Evolutionary conservation across 257 asterid genomes (phyloP), one percentile per base, ranked within the genome.

Genomic region (Solanum tarapatanum): DNA sequence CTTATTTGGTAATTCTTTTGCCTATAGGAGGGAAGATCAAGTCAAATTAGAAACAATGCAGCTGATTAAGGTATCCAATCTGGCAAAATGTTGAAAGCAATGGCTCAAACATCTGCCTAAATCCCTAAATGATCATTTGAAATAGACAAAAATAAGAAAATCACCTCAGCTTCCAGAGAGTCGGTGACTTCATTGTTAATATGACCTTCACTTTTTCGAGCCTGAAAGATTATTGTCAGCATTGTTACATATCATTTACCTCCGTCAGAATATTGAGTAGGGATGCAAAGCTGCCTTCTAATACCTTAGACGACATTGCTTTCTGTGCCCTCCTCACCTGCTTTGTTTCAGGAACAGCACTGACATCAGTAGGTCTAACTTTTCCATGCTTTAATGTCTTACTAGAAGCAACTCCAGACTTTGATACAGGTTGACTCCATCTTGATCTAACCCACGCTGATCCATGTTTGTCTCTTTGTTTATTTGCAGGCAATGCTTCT

Each of bases 81-180:
- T 4, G 66, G 66, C 24, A 79, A 79, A 24, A 8, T 79, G 64
- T 26, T 79, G 26, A 79, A 43, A 19, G 37, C 24, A 43, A 43
- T 41, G 8, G 9, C 39, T 79, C 64, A 26, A 85, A 28, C 37
- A 58, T 17, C 43, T 21, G 73, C n/a, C 45, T 24, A 86, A 32
- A 70, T 55, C 73, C 75, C 24, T 17, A 76, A 64, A 21, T 37
- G 87, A 72, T 84, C 70, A 48, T 7, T 82, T 82, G 11, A 28
- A 82, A 82, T 28, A 60, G 69, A 84, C 68, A 43, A 87, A 24
- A 11, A 51, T 45, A 69, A n/a, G 55, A 64, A 58, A 85, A 39
- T 84, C 90, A 94, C 98, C 98, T 93, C 95, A 88, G 82, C 75
- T 45, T 91, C 97, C 28, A 90, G 93, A 91, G 95, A 91, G 86